Base-by-base conservation (phyloP, 2,329 filamentous ascomycete genomes). In the Lachnellula suecica region DNA sequence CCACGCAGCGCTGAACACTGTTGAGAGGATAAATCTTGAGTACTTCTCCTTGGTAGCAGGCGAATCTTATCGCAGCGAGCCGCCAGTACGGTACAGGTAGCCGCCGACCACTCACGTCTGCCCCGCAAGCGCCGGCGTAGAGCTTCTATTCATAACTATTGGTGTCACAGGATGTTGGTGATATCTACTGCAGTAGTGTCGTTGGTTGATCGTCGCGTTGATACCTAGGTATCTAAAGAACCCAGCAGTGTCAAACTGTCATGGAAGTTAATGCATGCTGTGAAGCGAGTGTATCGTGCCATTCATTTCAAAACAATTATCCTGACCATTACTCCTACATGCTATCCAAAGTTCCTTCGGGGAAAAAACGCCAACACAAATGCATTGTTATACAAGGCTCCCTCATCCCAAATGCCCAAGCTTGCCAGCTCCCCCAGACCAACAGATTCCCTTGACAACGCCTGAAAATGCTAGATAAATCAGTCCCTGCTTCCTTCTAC, bases 311-410 rank as follows among this genome's bases (percentile, higher is more conserved):
- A 40, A 2, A 40, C 19, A 40, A 10, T 20, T 40, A 23, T 19
- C 19, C 19, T 22, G n/a, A 19, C n/a, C 31, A 22, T 40, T 52
- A 52, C 35, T 52, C 38, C 49, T 52, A 52, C 49, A 47, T 44
- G 19, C 43, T 10, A 51, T 13, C 35, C 29, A 50, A 43, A 44
- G 22, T 10, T 27, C 11, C 13, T 2, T n/a, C 22, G 17, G 11
- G 13, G 11, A 5, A 47, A 34, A n/a, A 53, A 56, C 53, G 47
- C 53, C 50, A 34, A 38, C 43, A 22, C 37, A 47, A 24, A 52
- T 52, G 49, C 53, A 51, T 50, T 27, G 46, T 42, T 20, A 40
- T 40, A 40, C 37, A 40, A 40, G 20, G 10, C 37, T 19, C 17
- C 19, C 19, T 22, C n/a, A 40, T 22, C 20, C 19, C 17, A 6